Evolutionary conservation across 164 flowering plant species (phyloP), one percentile per base, ranked within the genome.

Genomic region (Brasenia schreberi): DNA sequence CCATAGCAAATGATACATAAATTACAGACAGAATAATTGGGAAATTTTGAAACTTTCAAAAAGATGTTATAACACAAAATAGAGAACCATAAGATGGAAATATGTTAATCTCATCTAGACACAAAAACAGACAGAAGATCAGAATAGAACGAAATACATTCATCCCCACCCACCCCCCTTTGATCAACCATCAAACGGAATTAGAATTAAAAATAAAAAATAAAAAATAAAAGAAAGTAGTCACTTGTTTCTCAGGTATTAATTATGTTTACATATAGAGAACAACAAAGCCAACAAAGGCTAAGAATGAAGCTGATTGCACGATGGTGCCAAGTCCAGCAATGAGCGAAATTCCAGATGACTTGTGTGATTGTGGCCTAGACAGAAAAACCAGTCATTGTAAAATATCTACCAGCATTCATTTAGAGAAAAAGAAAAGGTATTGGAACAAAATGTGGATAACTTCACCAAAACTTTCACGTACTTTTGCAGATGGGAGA

Each of bases 401-500:
- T 14, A 49, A 6, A 49, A 9, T 4, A 49, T 49, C 3, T 9
- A 49, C 16, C 56, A 14, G 16, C 16, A 49, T 23, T 23, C 27
- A 23, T 23, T 23, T 23, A 23, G 27, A 23, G 2, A 23, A 23
- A 23, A 0, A 23, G 2, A 0, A 23, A 23, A 23, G 1, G 4
- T 49, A 49, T 9, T 49, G 5, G 10, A 9, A 49, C 12, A 49
- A 49, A 49, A 49, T 49, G 14, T 49, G 53, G 9, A 49, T 12
- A 49, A 12, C 16, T 49, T 49, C 10, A 2, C 56, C 16, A 14
- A 49, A 49, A 14, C 56, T 5, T 14, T 9, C 16, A 49, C 56
- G 10, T 49, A 49, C 56, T 9, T 49, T 49, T 93, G 98, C 66
- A 93, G 80, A 44, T 79, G 61, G 49, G 96, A 80, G 14, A 93